Percentiles rank a stretch among this genome's conserved stretches.
phyloP scores from a whole-genome alignment of 345 rosid species.

The Durio zibethinus region DNA sequence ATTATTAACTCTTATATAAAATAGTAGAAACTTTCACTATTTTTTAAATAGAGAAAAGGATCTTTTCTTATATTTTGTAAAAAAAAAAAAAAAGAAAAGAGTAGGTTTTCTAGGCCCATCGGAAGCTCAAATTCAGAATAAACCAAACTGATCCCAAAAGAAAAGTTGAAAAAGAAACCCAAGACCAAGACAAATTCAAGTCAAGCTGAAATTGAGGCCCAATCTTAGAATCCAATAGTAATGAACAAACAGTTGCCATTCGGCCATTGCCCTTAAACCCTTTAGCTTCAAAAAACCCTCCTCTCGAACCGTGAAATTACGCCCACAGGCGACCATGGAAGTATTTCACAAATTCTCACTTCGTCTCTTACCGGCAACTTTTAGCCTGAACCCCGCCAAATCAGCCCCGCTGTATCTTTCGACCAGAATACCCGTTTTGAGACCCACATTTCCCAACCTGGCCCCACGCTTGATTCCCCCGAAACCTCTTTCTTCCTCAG shows the following conservation, averaged over 20 bases:
- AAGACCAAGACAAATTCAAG: neutral
- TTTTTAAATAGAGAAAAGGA: too few species aligned
- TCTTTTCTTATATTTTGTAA: too few species aligned
- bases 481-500: conserved; percentile 33
- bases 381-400: conserved; percentile 21
- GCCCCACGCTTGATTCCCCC: conserved; percentile 18
- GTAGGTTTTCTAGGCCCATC: too few species aligned
- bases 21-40: too few species aligned
- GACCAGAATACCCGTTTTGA: conserved; percentile 12
- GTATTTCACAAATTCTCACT: conserved; percentile 47
- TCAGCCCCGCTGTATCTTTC: conserved; percentile 8
- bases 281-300: neutral
- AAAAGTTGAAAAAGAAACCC: too few species aligned
- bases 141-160: too few species aligned
- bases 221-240: neutral
- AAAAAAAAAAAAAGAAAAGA: too few species aligned
- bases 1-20: too few species aligned
- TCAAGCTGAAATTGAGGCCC: neutral
- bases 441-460: conserved; percentile 6
- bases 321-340: conserved; percentile 38
- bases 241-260: neutral
- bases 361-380: conserved; percentile 49
- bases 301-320: neutral
- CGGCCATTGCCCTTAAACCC: neutral
- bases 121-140: too few species aligned